Conservation (phyloP, 2,329 filamentous ascomycete genomes). For the Nemania abortiva region DNA sequence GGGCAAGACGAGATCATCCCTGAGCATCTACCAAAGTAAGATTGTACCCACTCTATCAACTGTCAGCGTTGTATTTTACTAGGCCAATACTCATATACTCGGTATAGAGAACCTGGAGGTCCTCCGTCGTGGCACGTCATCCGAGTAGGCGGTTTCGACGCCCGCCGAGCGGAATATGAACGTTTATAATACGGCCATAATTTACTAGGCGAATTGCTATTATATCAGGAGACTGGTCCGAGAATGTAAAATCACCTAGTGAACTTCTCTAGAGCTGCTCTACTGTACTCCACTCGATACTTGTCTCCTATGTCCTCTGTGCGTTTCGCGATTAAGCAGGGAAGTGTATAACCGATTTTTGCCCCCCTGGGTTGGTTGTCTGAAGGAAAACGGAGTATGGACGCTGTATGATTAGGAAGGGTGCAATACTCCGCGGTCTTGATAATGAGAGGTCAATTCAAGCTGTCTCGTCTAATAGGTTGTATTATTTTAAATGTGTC, state of each 20-base stretch:
- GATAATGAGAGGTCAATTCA: constrained; percentile 14
- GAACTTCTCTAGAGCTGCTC: constrained; percentile 3
- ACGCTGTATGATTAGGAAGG: constrained; percentile 26
- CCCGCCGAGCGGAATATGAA: background rate
- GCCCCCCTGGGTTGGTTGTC: background rate
- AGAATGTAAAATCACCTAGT: background rate
- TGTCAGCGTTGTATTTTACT: background rate
- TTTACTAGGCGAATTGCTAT: background rate
- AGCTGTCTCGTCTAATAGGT: background rate
- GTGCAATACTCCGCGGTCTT: constrained; percentile 19
- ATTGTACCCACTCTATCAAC: background rate
- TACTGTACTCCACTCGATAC: constrained; percentile 27
- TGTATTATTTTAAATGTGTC: constrained; percentile 12
- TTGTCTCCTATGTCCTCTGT: constrained; percentile 23
- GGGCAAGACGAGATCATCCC: constrained; percentile 71
- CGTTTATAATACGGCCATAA: background rate
- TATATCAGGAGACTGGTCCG: background rate
- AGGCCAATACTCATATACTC: constrained; percentile 21
- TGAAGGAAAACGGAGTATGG: constrained; percentile 1
- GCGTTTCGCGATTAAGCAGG: constrained; percentile 7
- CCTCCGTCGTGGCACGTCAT: constrained; percentile 53
- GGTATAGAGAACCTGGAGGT: constrained; percentile 61
- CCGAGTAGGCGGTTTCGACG: constrained; percentile 27
- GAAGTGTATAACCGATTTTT: background rate
- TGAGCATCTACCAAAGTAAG: constrained; percentile 87